Evolutionary conservation across 176 grass and related monocot genomes (phyloP).

Genomic region (maize (Zea mays)): Zm-B73-REFERENCE-NAM-5.0 NC_050097.1:6211001-6211500

Average conservation of each 20-base stretch:
- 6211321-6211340: background rate
- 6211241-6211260: background rate
- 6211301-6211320: background rate
- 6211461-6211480: too few species aligned
- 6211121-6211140: background rate
- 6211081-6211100: background rate
- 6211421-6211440: too few species aligned
- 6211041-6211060: background rate
- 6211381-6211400: too few species aligned
- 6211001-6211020: constrained; percentile 1
- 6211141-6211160: background rate
- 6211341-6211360: too few species aligned
- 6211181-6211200: constrained; percentile 30
- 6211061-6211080: background rate
- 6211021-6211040: too few species aligned
- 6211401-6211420: too few species aligned
- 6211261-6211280: background rate
- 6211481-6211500: too few species aligned
- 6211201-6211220: background rate
- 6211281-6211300: background rate
- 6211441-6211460: too few species aligned
- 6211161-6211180: constrained; percentile 43
- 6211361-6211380: too few species aligned
- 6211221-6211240: background rate
- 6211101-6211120: constrained; percentile 2